Evolutionary conservation across 768 basidiomycete species (phyloP).

Genomic region (Pilatotrama ljubarskyi): DNA sequence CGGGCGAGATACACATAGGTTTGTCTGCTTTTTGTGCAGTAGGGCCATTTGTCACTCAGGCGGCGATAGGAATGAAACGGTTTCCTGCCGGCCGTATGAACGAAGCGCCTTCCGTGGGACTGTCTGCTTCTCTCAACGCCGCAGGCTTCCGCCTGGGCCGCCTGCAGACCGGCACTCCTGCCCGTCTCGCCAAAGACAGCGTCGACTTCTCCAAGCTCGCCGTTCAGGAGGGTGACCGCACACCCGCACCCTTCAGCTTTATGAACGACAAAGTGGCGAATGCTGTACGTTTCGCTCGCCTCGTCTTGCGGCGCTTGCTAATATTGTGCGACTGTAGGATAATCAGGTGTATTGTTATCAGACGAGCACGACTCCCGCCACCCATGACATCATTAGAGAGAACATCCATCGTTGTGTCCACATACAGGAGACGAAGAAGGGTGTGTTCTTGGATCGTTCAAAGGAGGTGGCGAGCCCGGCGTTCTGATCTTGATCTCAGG

Average conservation of each 20-base stretch:
- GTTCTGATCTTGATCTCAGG: slow-evolving; percentile 42
- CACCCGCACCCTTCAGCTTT: slow-evolving; percentile 76
- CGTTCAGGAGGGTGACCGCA: slow-evolving; percentile 64
- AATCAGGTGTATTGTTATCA: slow-evolving; percentile 74
- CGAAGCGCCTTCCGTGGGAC: slow-evolving; percentile 68
- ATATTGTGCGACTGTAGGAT: slow-evolving; percentile 41
- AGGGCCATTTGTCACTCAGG: neutral
- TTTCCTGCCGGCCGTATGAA: slow-evolving; percentile 79
- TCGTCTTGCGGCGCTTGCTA: neutral
- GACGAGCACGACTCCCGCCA: slow-evolving; percentile 70
- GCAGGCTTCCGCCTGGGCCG: slow-evolving; percentile 85
- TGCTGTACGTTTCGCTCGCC: slow-evolving; percentile 45
- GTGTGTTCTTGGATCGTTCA: slow-evolving; percentile 34
- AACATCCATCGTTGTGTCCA: slow-evolving; percentile 80
- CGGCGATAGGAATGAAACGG: slow-evolving; percentile 57
- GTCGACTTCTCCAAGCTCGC: slow-evolving; percentile 68
- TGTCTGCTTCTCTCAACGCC: slow-evolving; percentile 70
- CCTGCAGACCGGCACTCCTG: slow-evolving; percentile 86
- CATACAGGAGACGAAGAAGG: slow-evolving; percentile 88
- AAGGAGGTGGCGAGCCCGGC: too few relatives aligned
- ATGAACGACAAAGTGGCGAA: slow-evolving; percentile 69
- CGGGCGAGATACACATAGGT: slow-evolving; percentile 92
- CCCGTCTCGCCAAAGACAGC: slow-evolving; percentile 66
- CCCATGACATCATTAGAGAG: slow-evolving; percentile 73
- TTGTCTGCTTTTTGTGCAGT: neutral